Conservation (phyloP, 1,284 basidiomycete species). For the Puccinia coronata region DNA sequence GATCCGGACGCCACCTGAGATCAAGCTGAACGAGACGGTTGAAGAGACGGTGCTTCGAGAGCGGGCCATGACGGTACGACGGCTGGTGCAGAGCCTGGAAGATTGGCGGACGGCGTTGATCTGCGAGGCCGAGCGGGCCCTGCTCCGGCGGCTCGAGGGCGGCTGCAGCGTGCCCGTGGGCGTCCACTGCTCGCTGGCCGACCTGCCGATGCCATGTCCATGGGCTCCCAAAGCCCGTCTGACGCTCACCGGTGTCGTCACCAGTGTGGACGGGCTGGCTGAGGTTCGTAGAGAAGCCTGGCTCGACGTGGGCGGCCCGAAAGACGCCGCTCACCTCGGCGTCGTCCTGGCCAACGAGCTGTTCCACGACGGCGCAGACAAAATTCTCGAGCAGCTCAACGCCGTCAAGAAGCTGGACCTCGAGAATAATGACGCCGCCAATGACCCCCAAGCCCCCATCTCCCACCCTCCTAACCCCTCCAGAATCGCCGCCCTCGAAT, state of each 20-base stretch:
- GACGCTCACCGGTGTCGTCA: constrained; percentile 74
- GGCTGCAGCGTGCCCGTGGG: constrained; percentile 98
- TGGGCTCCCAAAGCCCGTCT: constrained; percentile 61
- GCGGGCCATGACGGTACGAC: constrained; percentile 61
- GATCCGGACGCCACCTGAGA: constrained; percentile 68
- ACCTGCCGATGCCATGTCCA: constrained; percentile 52
- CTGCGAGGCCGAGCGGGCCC: constrained; percentile 80
- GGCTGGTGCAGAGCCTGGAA: constrained; percentile 69
- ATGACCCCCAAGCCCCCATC: neutral
- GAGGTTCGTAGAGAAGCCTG: constrained; percentile 71
- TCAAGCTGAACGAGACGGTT: constrained; percentile 59
- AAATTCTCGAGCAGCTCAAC: constrained; percentile 73
- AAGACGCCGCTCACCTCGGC: constrained; percentile 72
- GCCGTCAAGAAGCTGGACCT: constrained; percentile 19
- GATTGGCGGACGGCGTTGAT: constrained; percentile 75
- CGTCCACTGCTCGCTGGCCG: constrained; percentile 64
- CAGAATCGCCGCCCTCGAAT: constrained; percentile 38
- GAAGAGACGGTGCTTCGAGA: constrained; percentile 8
- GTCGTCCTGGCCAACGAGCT: constrained; percentile 68
- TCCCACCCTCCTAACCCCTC: neutral
- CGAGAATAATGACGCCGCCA: neutral
- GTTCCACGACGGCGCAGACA: constrained; percentile 70
- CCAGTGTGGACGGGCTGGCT: constrained; percentile 69
- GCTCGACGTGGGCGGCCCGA: constrained; percentile 64
- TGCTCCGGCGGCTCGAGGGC: constrained; percentile 84